Evolutionary conservation across 495 filamentous ascomycete species (phyloP), one percentile per base, ranked within the genome.

Genomic region (Hyaloscypha finlandica): DNA sequence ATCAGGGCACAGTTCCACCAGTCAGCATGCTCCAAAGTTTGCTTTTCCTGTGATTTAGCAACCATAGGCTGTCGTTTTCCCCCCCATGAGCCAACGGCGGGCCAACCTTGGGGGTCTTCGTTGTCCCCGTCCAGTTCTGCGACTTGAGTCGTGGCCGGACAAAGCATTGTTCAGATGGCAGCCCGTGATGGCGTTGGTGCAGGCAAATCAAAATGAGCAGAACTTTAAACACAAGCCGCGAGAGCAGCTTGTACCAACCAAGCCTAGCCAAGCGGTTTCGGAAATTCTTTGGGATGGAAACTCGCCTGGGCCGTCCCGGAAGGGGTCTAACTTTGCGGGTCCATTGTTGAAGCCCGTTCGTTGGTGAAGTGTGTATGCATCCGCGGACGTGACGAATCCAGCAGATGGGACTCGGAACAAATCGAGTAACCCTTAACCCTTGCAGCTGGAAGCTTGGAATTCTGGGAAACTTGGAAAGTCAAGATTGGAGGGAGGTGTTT

Each of bases 101-200:
- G 42, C 42, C 42, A 12, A 19, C 9, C 16, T 12, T 48, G 11
- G 42, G 42, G 42, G 11, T 16, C 3, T 3, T 37, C 35, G 25
- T 25, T 37, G 35, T 37, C 35, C 6, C 35, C 16, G 42, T 48
- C 2, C 42, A 48, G 42, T 1, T 14, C 11, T 16, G 42, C 9
- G 16, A 19, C 16, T 11, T 12, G 16, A 48, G 11, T 19, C 11
- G 42, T 4, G 9, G 42, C 42, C 9, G 53, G 1, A 25, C 22
- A 56, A 56, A 56, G 53, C 53, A 56, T n/a, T 56, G 53, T 56
- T 56, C 53, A 56, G 53, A 56, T 56, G 53, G 53, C 53, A 56
- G 53, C 42, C 42, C 42, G 16, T 48, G 42, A 48, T 19, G 16
- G 42, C 16, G 42, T 1, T 19, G 16, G 11, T 48, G 42, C 11